phyloP scores from a whole-genome alignment of 2,329 filamentous ascomycete genomes.

The Pezicula carpinea region DNA sequence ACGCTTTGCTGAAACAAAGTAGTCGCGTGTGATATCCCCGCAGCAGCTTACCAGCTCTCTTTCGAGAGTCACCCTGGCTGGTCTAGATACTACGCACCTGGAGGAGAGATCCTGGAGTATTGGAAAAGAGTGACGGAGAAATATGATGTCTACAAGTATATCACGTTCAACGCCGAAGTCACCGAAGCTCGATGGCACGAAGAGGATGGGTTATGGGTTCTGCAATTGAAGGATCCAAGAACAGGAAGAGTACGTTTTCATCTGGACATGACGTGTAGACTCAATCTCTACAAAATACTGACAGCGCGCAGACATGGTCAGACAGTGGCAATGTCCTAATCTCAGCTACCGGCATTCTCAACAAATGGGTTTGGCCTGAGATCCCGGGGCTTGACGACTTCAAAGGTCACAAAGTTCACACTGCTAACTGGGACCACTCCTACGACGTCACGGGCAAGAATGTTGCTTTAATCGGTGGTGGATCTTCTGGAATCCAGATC shows the following conservation, averaged over 20 bases:
- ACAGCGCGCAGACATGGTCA: neutral
- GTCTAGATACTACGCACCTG: neutral
- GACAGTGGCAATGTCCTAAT: constrained; percentile 20
- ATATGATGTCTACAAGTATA: neutral
- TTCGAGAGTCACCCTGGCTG: neutral
- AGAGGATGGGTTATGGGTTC: neutral
- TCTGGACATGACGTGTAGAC: neutral
- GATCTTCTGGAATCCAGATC: constrained; percentile 49
- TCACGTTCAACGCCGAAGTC: neutral
- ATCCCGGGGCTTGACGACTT: constrained; percentile 51
- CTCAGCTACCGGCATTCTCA: constrained; percentile 55
- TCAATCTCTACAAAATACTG: neutral
- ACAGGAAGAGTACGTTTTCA: neutral
- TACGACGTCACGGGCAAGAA: constrained; percentile 41
- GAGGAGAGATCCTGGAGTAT: neutral
- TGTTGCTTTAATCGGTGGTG: constrained; percentile 47
- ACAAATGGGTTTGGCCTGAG: constrained; percentile 57
- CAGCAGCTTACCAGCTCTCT: neutral
- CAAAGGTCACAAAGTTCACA: constrained; percentile 49
- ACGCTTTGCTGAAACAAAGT: too few species aligned
- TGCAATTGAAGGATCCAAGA: too few species aligned
- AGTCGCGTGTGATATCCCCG: neutral
- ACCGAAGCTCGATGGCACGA: neutral
- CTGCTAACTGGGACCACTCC: constrained; percentile 48
- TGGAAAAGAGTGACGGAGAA: neutral